phyloP scores from a whole-genome alignment of 2,329 filamentous ascomycete species.

The Aspergillus flavus region DNA sequence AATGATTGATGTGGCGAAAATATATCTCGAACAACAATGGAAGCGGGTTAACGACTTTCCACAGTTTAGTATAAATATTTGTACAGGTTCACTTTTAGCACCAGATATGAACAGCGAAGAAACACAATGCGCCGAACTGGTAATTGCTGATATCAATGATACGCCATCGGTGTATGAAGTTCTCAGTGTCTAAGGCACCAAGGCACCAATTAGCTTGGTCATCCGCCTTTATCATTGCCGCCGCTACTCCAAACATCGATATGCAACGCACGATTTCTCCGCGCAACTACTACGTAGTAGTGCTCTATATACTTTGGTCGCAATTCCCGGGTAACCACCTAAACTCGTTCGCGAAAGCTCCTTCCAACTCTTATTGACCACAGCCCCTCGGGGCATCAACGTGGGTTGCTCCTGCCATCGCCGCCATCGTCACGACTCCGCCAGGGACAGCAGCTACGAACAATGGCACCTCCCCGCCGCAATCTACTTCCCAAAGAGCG shows the following conservation, averaged over 20 bases:
- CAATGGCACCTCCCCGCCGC: conserved; percentile 45
- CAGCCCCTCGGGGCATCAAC: conserved; percentile 28
- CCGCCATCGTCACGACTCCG: conserved; percentile 12
- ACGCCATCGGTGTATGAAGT: not conserved
- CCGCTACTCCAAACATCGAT: conserved; percentile 3
- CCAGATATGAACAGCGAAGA: not conserved
- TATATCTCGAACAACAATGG: not conserved
- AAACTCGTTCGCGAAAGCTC: not conserved
- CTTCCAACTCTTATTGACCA: conserved; percentile 11
- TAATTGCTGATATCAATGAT: not conserved
- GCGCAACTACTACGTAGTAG: not conserved
- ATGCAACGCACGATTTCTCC: not conserved
- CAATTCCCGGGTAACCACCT: not conserved
- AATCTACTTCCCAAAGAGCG: conserved; percentile 62
- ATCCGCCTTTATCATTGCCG: conserved; percentile 4
- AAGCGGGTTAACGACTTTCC: not conserved
- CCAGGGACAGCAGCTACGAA: conserved; percentile 17
- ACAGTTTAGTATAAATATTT: not conserved
- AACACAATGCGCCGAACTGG: not conserved
- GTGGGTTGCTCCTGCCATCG: conserved; percentile 17
- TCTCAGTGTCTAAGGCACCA: conserved; percentile 22
- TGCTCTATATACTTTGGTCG: not conserved
- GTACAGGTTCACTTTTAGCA: not conserved
- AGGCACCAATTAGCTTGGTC: not conserved
- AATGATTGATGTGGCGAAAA: not conserved